These are phyloP conservation scores for Achaetomium macrosporum DNA, from an alignment of 2,329 filamentous ascomycete genomes.

Conservation along the genomic window DNA sequence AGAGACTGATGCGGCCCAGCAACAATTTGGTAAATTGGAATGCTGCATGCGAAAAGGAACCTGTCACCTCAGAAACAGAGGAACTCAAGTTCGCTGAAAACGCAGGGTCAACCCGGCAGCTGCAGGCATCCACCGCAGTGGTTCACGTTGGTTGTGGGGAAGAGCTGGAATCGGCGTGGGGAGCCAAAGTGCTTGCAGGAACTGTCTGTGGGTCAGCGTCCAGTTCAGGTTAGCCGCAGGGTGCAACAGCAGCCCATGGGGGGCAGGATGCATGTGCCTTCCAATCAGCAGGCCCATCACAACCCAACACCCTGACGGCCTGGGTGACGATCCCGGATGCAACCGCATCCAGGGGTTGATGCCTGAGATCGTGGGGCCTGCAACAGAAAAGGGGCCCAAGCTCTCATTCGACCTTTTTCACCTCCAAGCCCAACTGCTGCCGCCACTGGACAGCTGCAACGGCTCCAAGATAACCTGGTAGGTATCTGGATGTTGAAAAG, in stretches of 20 bases:
- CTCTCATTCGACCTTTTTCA: not conserved
- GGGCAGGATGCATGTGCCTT: not conserved
- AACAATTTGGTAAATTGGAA: not conserved
- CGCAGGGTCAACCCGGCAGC: not conserved
- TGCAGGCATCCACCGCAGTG: slow-evolving; percentile 1
- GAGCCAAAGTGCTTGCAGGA: slow-evolving; percentile 13
- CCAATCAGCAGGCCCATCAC: slow-evolving; percentile 21
- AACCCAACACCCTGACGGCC: slow-evolving; percentile 19
- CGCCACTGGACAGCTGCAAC: too few relatives aligned
- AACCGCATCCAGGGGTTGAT: slow-evolving; percentile 4
- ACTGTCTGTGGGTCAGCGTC: not conserved
- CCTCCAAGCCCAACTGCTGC: too few relatives aligned
- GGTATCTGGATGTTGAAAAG: too few relatives aligned
- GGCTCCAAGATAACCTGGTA: too few relatives aligned
- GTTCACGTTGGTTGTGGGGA: slow-evolving; percentile 3
- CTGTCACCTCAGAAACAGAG: not conserved
- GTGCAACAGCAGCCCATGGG: slow-evolving; percentile 1
- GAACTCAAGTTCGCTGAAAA: not conserved
- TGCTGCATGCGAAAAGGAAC: not conserved
- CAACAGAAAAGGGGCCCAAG: slow-evolving; percentile 5
- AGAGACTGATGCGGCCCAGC: not conserved
- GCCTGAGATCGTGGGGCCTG: not conserved
- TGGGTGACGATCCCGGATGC: slow-evolving; percentile 8
- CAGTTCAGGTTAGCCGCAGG: slow-evolving; percentile 5
- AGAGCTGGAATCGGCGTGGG: slow-evolving; percentile 4